A percentile compares a stretch with the other conserved stretches of the same genome.
phyloP scores from a whole-genome alignment of 768 basidiomycete genomes.

The Tremella yokohamensis region DNA sequence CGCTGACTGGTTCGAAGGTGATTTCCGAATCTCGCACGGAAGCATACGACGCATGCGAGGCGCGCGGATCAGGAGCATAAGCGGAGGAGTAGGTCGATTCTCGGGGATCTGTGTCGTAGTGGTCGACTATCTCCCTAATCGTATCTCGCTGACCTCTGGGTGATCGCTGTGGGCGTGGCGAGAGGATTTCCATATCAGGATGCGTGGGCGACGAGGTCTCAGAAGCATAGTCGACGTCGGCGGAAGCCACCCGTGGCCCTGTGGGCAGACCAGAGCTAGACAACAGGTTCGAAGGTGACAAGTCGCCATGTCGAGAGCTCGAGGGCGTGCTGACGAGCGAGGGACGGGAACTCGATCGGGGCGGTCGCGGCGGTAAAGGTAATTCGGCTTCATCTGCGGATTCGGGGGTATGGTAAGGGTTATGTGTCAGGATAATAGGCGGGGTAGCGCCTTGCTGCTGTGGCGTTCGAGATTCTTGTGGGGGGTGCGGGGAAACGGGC shows the following conservation, averaged over 20 bases:
- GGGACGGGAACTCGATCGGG: background rate
- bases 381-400: constrained; percentile 3
- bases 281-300: background rate
- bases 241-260: too few species aligned
- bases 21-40: background rate
- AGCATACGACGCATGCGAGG: background rate
- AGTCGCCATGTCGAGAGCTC: constrained; percentile 2
- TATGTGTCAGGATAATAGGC: background rate
- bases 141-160: constrained; percentile 19
- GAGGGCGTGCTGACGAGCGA: constrained; percentile 1
- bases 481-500: constrained; percentile 18
- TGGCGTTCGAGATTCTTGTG: background rate
- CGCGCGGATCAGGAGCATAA: constrained; percentile 4
- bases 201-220: constrained; percentile 11
- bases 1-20: constrained; percentile 4
- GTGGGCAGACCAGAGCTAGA: too few species aligned
- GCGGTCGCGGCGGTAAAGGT: background rate
- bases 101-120: constrained; percentile 14
- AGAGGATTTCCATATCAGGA: constrained; percentile 6
- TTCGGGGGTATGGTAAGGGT: constrained; percentile 12
- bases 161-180: constrained; percentile 14
- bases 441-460: background rate
- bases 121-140: constrained; percentile 23
- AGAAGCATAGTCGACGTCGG: background rate
- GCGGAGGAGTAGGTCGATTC: constrained; percentile 7